A percentile compares a stretch with the other conserved stretches of the same genome.
These are phyloP conservation scores for Geotrichum bryndzae DNA, from an alignment of 1,139 yeast genomes.

Conservation along the genomic window DNA sequence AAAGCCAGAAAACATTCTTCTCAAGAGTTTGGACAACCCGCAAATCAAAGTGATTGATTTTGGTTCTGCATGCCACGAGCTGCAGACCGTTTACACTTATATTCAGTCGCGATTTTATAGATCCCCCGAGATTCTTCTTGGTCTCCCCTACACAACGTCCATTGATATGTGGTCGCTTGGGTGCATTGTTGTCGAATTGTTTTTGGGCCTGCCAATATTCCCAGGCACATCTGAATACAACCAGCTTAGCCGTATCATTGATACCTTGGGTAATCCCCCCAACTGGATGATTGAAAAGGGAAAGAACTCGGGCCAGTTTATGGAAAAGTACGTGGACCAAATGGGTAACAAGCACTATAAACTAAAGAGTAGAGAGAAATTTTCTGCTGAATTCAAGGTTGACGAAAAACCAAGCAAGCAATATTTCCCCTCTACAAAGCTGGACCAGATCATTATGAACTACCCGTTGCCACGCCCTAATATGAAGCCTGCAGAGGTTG, in stretches of 20 bases:
- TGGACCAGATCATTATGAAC: constrained; percentile 69
- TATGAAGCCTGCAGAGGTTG: constrained; percentile 53
- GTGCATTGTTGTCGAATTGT: constrained; percentile 90
- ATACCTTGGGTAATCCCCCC: constrained; percentile 84
- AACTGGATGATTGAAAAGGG: constrained; percentile 97
- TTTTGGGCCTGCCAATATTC: constrained; percentile 86
- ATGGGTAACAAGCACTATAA: constrained; percentile 40
- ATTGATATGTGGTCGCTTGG: constrained; percentile 99
- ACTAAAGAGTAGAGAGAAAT: constrained; percentile 54
- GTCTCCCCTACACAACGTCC: constrained; percentile 78
- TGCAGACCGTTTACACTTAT: constrained; percentile 85
- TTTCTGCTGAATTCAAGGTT: constrained; percentile 48
- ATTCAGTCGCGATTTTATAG: constrained; percentile 94
- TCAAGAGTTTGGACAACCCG: constrained; percentile 78
- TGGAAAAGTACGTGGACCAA: constrained; percentile 42
- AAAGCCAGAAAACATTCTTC: constrained; percentile 89
- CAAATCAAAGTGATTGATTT: constrained; percentile 91
- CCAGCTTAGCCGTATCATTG: constrained; percentile 75
- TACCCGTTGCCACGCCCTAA: constrained; percentile 69
- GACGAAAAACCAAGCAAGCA: constrained; percentile 77
- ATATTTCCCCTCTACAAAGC: constrained; percentile 68
- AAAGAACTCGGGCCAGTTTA: constrained; percentile 66
- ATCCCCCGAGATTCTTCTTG: constrained; percentile 91
- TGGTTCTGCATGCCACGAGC: constrained; percentile 92
- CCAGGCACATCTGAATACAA: constrained; percentile 95